Evolutionary conservation across 352 stramenopile species (phyloP).

Genomic region (Globisporangium okanoganense): DNA sequence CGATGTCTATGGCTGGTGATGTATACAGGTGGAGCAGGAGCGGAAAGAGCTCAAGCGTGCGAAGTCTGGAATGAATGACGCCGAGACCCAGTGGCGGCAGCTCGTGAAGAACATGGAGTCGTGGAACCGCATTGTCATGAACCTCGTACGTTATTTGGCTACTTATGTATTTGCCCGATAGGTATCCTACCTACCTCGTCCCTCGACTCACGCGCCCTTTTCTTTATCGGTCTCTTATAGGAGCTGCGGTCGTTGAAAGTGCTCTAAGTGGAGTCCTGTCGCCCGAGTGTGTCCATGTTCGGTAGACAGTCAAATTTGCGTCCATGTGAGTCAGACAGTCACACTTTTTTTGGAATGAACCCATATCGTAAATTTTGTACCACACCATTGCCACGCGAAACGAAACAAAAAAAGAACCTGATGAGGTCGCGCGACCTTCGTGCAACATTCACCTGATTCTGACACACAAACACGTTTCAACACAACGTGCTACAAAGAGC

Average conservation of each 20-base stretch:
- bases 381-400: background rate
- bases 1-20: background rate
- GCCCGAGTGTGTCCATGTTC: background rate
- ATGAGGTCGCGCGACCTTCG: background rate
- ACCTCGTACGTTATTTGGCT: conserved; percentile 41
- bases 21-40: conserved; percentile 37
- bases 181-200: no score
- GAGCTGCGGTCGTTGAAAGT: conserved; percentile 3
- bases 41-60: conserved; percentile 29
- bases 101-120: conserved; percentile 84
- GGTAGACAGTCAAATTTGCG: background rate
- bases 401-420: background rate
- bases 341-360: background rate
- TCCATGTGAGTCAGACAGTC: background rate
- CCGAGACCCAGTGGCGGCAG: conserved; percentile 67
- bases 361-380: background rate
- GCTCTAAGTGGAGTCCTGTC: background rate
- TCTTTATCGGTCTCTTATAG: background rate
- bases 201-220: background rate
- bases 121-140: conserved; percentile 85
- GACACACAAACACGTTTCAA: background rate
- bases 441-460: background rate
- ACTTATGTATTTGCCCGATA: background rate
- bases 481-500: background rate
- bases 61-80: conserved; percentile 19